Percentiles rank a stretch among this genome's conserved stretches.
phyloP scores from a whole-genome alignment of 108 stramenopile species.

The Fragilaria crotonensis region DNA sequence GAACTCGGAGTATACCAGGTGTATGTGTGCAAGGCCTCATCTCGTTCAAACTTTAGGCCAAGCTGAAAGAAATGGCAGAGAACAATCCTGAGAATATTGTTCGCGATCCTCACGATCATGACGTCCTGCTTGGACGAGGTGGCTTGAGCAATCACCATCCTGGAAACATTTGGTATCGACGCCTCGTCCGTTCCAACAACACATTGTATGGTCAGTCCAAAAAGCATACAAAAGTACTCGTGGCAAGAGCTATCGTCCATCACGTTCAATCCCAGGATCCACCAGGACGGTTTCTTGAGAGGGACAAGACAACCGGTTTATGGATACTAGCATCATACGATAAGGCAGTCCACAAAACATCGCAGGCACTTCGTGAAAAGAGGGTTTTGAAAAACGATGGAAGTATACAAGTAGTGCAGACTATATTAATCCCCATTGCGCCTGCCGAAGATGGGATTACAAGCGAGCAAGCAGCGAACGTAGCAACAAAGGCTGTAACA shows the following conservation, averaged over 20 bases:
- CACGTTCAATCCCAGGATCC: conserved; percentile 43
- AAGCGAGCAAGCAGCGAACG: no score
- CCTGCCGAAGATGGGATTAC: no score
- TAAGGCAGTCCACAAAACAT: conserved; percentile 55
- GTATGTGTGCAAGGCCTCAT: background rate
- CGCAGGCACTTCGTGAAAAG: conserved; percentile 64
- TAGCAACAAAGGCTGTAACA: no score
- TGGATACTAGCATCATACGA: conserved; percentile 48
- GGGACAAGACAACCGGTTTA: conserved; percentile 18
- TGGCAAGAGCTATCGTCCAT: conserved; percentile 49
- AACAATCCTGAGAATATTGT: no score
- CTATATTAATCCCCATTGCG: no score
- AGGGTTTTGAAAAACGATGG: conserved; percentile 55
- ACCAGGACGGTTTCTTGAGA: conserved; percentile 54
- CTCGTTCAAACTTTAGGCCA: background rate
- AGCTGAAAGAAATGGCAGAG: background rate
- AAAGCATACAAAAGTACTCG: conserved; percentile 53
- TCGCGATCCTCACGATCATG: conserved; percentile 16
- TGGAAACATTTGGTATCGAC: conserved; percentile 47
- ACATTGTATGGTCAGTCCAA: conserved; percentile 35
- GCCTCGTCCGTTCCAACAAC: conserved; percentile 34
- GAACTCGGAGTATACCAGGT: no score
- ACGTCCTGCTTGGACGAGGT: conserved; percentile 57
- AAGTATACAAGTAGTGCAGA: no score
- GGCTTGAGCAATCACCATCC: conserved; percentile 42